Evolutionary conservation across 345 rosid genomes (phyloP), one percentile per base, ranked within the genome.

Genomic region (Chamaenerion angustifolium): DNA sequence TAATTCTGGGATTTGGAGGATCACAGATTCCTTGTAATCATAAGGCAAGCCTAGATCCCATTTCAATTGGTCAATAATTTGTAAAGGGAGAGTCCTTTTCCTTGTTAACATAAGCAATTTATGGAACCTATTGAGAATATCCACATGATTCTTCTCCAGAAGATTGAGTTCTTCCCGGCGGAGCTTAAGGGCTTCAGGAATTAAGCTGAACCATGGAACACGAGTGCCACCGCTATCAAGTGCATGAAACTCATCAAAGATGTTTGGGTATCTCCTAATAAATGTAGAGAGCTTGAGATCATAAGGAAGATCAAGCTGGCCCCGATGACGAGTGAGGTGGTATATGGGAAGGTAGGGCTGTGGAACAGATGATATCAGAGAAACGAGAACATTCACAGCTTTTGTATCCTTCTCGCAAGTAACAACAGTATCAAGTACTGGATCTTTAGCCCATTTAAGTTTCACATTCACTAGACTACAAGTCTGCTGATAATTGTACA

Each of bases 21-120:
- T 60, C 61, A 84, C 41, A 0, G 69, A 59, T 52, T 58, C 62
- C 43, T n/a, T n/a, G 41, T 84, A 82, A 64, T 75, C 65, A 57
- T 60, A 75, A 0, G 96, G 96, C 68, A 88, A 58, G 40, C 96
- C 96, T 46, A 84, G 42, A 67, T 88, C 96, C 92, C 94, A 88
- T 66, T 68, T 75, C 50, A 80, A 76, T 73, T 84, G 94, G 44
- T 88, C 88, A 56, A 88, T 55, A 2, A 86, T 77, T 42, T 88
- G 92, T 6, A 88, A 47, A 48, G 88, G 78, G 56, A 88, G 83
- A 14, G 57, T 67, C 64, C 71, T 72, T 4, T 82, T 70, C 48
- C 57, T 57, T 1, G 90, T 78, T 42, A 88, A 82, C 96, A 81
- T 84, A 51, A 88, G 86, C 69, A 88, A 64, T 61, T 78, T 78